A percentile compares a stretch with the other conserved stretches of the same genome.
phyloP scores from a whole-genome alignment of 495 filamentous ascomycete genomes.

The Margaritispora aquatica region DNA sequence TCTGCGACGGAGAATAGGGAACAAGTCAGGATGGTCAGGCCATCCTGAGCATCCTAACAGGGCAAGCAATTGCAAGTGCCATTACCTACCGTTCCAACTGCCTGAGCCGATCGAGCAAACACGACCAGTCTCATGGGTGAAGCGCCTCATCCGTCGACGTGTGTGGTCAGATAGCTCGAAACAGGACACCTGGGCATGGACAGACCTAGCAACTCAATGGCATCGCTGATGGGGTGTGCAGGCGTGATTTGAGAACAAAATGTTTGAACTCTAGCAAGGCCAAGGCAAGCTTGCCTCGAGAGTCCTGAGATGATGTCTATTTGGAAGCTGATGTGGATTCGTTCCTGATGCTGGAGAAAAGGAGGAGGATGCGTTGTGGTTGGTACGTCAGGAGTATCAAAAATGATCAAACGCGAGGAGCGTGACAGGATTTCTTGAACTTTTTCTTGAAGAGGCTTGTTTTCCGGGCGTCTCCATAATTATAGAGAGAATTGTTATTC shows the following conservation, averaged over 20 bases:
- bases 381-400: no score
- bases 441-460: background rate
- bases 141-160: conserved; percentile 15
- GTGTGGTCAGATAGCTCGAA: conserved; percentile 10
- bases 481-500: background rate
- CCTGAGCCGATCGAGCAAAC: conserved; percentile 17
- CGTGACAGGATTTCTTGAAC: background rate
- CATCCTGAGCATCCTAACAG: no score
- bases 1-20: background rate
- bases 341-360: background rate
- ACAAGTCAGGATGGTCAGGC: conserved; percentile 10
- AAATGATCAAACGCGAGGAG: background rate
- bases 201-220: background rate
- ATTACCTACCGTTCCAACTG: background rate
- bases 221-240: background rate
- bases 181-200: conserved; percentile 4
- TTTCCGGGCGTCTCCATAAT: background rate
- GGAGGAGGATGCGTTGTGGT: no score
- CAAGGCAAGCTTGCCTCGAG: no score
- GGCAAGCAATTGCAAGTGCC: background rate
- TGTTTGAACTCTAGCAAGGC: no score
- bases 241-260: background rate
- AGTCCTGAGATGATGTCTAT: background rate
- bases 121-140: conserved; percentile 22
- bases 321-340: no score